Evolutionary conservation across 331 rosid species (phyloP), one percentile per base, ranked within the genome.

Genomic region (Malus hybrid): DNA sequence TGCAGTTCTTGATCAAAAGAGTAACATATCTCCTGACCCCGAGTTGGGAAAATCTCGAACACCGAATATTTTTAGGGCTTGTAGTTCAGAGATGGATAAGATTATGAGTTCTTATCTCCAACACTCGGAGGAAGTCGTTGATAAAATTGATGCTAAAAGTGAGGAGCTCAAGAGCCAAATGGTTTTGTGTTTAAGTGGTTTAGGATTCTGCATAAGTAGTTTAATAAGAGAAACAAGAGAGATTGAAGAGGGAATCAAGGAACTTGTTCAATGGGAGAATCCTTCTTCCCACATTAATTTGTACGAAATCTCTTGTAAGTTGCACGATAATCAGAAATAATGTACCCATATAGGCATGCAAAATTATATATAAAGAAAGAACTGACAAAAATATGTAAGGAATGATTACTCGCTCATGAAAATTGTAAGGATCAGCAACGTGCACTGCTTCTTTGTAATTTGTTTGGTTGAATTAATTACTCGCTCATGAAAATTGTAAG

Each of bases 201-300:
- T 92, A 20, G 97, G 84, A 5, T 92, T 90, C 67, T 87, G 92
- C 76, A 60, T 90, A 34, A 84, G 73, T 60, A 62, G 83, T 34
- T 83, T 84, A 24, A 67, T 89, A 71, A 77, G 71, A 15, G 95
- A 77, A 73, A 80, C 85, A 1, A 56, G 44, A 13, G 87, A 88
- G 79, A 89, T 89, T 81, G 96, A 89, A 70, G 84, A 74, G 44
- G 89, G 82, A 52, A 79, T 82, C 18, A 85, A 74, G 67, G 90
- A 89, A 79, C 80, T 91, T 48, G 81, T 83, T 73, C 90, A 83
- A 39, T 79, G 89, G 89, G 91, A 88, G 77, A 87, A 90, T 73
- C 88, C 96, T 28, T 77, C 91, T 4, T 54, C 68, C 14, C 77
- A 75, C 28, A 70, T 88, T 70, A 78, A 82, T 80, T 76, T 91